phyloP scores from a whole-genome alignment of 352 stramenopile species.

The Phytophthora litchii region DNA sequence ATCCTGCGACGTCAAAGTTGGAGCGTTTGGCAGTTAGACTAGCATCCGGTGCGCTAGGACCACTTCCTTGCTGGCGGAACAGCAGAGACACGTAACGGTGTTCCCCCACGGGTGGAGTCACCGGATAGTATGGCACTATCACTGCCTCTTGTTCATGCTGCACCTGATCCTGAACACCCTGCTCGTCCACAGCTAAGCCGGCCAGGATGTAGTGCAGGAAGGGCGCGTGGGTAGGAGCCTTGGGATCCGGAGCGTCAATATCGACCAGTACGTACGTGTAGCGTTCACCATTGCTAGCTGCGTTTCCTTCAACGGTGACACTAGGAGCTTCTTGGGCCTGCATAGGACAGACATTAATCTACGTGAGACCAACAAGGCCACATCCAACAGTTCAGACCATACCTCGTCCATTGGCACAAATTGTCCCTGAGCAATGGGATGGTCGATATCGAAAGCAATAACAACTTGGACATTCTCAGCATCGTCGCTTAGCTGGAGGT shows the following conservation, averaged over 20 bases:
- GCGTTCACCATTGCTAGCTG: slow-evolving; percentile 12
- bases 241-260: slow-evolving; percentile 67
- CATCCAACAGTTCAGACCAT: slow-evolving; percentile 1
- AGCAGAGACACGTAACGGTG: slow-evolving; percentile 68
- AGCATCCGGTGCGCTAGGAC: slow-evolving; percentile 13
- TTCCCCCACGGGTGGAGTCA: slow-evolving; percentile 53
- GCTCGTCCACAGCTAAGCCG: slow-evolving; percentile 17
- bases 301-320: slow-evolving; percentile 27
- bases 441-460: slow-evolving; percentile 32
- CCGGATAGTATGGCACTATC: slow-evolving; percentile 66
- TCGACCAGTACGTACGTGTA: slow-evolving; percentile 78
- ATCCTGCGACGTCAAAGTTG: slow-evolving; percentile 61
- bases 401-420: slow-evolving; percentile 48
- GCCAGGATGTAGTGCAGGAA: slow-evolving; percentile 76
- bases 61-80: slow-evolving; percentile 38
- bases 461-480: slow-evolving; percentile 17
- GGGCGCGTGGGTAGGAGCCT: slow-evolving; percentile 56
- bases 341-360: neutral
- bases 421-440: slow-evolving; percentile 25
- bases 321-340: slow-evolving; percentile 41
- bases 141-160: slow-evolving; percentile 18
- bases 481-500: slow-evolving; percentile 18
- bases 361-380: slow-evolving; percentile 8
- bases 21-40: slow-evolving; percentile 38
- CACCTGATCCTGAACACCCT: slow-evolving; percentile 2